Evolutionary conservation across 441 rosid species (phyloP).

Genomic region (Iberis amara): DNA sequence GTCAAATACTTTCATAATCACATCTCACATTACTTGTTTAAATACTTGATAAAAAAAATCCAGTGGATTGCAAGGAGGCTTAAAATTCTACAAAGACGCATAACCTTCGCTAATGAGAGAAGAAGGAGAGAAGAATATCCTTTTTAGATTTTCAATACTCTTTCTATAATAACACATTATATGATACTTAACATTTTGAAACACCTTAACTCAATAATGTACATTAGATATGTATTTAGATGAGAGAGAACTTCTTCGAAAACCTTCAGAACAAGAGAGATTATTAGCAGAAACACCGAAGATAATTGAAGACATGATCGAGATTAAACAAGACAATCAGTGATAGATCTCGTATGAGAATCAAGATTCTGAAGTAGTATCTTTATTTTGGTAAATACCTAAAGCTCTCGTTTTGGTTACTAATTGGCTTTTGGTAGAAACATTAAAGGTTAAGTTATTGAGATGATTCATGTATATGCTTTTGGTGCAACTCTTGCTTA

Average conservation of each 20-base stretch:
- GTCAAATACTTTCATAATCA: background rate
- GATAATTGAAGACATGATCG: slow-evolving; percentile 35
- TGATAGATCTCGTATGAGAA: slow-evolving; percentile 11
- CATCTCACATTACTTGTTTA: slow-evolving; percentile 28
- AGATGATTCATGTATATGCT: too few relatives aligned
- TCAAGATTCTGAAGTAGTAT: too few relatives aligned
- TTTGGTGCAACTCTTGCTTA: too few relatives aligned
- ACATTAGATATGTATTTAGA: slow-evolving; percentile 44
- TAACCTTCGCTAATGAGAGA: slow-evolving; percentile 37
- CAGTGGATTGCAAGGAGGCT: slow-evolving; percentile 63
- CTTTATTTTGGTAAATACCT: too few relatives aligned
- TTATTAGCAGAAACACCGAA: slow-evolving; percentile 35
- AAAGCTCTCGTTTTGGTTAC: too few relatives aligned
- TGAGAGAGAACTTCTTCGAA: slow-evolving; percentile 41
- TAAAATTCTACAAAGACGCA: slow-evolving; percentile 39
- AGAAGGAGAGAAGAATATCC: slow-evolving; percentile 65
- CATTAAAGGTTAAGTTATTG: too few relatives aligned
- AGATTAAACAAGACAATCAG: background rate
- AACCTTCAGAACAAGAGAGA: slow-evolving; percentile 57
- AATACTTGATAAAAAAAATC: slow-evolving; percentile 31
- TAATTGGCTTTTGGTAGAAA: too few relatives aligned
- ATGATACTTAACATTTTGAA: slow-evolving; percentile 27
- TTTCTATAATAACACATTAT: background rate
- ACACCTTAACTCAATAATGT: slow-evolving; percentile 28
- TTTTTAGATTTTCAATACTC: slow-evolving; percentile 26